phyloP scores from a whole-genome alignment of 2,329 filamentous ascomycete species.

The Fusarium luffae region DNA sequence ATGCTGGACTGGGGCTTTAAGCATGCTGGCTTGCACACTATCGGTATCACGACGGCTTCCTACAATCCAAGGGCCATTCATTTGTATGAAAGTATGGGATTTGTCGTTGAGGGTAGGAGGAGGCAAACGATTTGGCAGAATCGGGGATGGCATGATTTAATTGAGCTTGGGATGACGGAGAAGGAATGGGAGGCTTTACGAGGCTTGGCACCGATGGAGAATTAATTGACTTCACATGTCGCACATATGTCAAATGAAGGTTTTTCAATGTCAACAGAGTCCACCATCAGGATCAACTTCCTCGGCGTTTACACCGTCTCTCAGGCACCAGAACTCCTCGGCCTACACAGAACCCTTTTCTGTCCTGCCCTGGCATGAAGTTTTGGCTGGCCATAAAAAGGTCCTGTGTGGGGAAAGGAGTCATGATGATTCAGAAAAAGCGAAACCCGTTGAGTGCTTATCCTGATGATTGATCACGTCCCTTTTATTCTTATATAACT shows the following conservation, averaged over 20 bases:
- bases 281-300: not conserved
- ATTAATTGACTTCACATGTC: not conserved
- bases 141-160: conserved; percentile 53
- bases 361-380: not conserved
- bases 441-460: not conserved
- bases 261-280: not conserved
- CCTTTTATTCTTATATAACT: not conserved
- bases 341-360: too few relatives aligned
- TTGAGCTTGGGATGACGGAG: conserved; percentile 54
- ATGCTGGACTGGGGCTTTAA: conserved; percentile 20
- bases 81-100: conserved; percentile 12
- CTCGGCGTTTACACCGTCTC: fast-evolving
- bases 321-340: too few relatives aligned
- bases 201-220: not conserved
- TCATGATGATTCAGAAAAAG: not conserved
- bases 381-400: not conserved
- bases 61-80: conserved; percentile 1
- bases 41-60: not conserved
- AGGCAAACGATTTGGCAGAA: conserved; percentile 56
- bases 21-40: conserved; percentile 14
- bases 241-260: not conserved
- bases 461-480: not conserved
- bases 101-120: conserved; percentile 5
- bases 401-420: not conserved
- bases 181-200: conserved; percentile 51